Base-by-base conservation (phyloP, 176 grass and related monocot species). In the Miscanthus lutarioriparius region DNA sequence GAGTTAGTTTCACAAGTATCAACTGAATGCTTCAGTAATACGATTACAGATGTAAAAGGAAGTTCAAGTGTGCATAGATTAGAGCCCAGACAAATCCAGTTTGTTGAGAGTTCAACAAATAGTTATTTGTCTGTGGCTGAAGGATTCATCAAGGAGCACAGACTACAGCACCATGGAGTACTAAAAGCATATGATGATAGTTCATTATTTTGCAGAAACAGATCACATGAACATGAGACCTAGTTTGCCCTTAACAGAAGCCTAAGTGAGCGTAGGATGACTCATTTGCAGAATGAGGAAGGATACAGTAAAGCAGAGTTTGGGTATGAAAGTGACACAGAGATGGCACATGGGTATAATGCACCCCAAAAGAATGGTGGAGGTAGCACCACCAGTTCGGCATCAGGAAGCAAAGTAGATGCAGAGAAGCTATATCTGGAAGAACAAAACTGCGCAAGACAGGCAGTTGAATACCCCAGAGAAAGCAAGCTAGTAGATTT, bases 1-100 rank as follows among this genome's bases (percentile, higher is more conserved):
- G 87, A 97, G 59, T 51, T 89, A n/a, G 92, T 91, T 35, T 82
- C 88, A 76, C 85, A 91, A 86, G 92, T 95, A 43, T 91, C 92
- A 53, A 95, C 84, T 72, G 95, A 95, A 84, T 89, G 82, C 82
- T 88, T 94, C 78, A 84, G 80, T 62, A 95, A 81, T 78, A 64
- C 80, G 66, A 63, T 74, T 65, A 72, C 83, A 32, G 77, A 88
- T 41, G 78, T 79, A 27, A 84, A 82, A 87, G 89, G 79, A 84
- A 87, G 51, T 84, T 28, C 89, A 59, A 89, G 80, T 80, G 53
- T 91, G 61, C 85, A 83, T 63, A 91, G 76, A 77, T 74, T 89
- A 86, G 83, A 84, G 75, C 72, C 76, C 69, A 80, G 82, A 68
- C 80, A 83, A 86, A 88, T 78, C 77, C 92, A 94, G 74, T 83